Percentiles rank a stretch among this genome's conserved stretches.
phyloP scores from a whole-genome alignment of 441 rosid species.

The Francoa sonchifolia region DNA sequence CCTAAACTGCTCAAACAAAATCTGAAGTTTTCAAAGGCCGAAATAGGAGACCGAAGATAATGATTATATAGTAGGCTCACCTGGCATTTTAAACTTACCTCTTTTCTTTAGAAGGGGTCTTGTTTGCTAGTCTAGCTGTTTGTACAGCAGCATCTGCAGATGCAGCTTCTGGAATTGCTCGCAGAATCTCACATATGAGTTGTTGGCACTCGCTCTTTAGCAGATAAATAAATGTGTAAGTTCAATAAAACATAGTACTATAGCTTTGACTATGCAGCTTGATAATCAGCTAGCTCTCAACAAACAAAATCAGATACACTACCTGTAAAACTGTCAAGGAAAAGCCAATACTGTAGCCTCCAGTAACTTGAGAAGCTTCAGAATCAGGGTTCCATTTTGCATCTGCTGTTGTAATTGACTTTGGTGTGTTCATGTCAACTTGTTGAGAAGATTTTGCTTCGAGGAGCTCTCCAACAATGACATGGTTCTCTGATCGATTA shows the following conservation, averaged over 20 bases:
- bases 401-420: conserved; percentile 36
- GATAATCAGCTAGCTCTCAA: neutral
- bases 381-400: conserved; percentile 74
- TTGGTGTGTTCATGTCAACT: conserved; percentile 49
- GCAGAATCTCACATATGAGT: conserved; percentile 93
- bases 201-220: conserved; percentile 97
- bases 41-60: too few species aligned
- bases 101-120: conserved; percentile 62
- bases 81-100: too few species aligned
- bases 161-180: conserved; percentile 99
- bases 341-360: conserved; percentile 89
- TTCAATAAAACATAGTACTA: conserved; percentile 8
- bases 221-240: conserved; percentile 14
- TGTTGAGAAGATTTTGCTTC: conserved; percentile 59
- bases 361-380: conserved; percentile 77
- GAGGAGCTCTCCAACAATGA: conserved; percentile 85
- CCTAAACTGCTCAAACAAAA: too few species aligned
- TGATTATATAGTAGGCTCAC: too few species aligned
- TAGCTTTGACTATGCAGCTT: conserved; percentile 3
- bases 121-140: conserved; percentile 92
- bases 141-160: conserved; percentile 95
- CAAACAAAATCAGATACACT: too few species aligned
- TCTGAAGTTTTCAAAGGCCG: too few species aligned
- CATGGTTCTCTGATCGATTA: conserved; percentile 70
- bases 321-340: conserved; percentile 97